Evolutionary conservation across 2,329 filamentous ascomycete genomes (phyloP), one percentile per base, ranked within the genome.

Genomic region (Pseudonectria foliicola): DNA sequence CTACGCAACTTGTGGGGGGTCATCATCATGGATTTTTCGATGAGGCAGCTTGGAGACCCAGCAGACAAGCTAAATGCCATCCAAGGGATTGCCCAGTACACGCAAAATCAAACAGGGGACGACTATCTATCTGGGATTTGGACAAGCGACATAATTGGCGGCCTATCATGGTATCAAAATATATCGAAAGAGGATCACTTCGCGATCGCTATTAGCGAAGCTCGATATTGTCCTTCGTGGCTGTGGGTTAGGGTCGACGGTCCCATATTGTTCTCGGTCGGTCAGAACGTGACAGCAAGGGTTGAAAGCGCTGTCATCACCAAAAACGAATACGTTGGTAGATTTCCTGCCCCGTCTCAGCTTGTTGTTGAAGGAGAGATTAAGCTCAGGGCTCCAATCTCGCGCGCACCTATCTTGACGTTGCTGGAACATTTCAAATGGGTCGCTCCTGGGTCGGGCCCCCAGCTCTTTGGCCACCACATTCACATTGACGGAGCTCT

Each of bases 181-280:
- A 24, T 29, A 8, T 31, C 15, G 3, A 31, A 31, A 12, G 27
- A 25, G 24, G 13, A 15, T 3, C 6, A 14, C 13, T 29, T 31
- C 5, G 4, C 8, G n/a, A 28, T 31, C n/a, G 13, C 25, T 24
- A 23, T 31, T 15, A 36, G 24, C 15, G 4, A 7, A 14, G 28
- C 24, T 10, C 25, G 34, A 24, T 25, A 21, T 10, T 36, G 34
- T 21, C 34, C 34, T 4, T 36, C 34, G 3, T 36, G 34, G 34
- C 31, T 29, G 10, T 36, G 34, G 34, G 34, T 29, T 3, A 36
- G 31, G 34, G 34, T 36, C 10, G 34, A 36, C 24, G 34, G 34
- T 4, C 34, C 34, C 2, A n/a, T 36, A 7, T 23, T n/a, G 10
- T 36, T 36, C 26, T 36, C 34, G 1, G 13, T 36, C 14, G 34